Evolutionary conservation across 2,329 filamentous ascomycete genomes (phyloP), one percentile per base, ranked within the genome.

Genomic region (Fusarium torulosum): DNA sequence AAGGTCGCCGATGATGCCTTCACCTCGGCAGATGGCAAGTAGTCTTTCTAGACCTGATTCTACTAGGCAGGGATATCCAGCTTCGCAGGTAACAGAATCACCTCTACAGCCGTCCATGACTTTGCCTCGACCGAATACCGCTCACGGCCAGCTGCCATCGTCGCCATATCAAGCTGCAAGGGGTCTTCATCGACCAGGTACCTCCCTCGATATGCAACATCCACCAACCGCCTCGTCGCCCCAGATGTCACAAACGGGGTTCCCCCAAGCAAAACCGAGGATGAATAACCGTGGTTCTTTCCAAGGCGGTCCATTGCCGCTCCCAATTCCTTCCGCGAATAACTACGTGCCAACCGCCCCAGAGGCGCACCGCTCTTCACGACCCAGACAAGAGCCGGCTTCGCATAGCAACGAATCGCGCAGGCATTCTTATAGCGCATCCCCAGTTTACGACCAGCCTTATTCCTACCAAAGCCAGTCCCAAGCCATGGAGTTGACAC

Each of bases 401-500:
- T 35, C 20, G 23, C 17, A 11, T 15, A 15, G 17, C 41, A 17
- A 37, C 10, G 35, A 53, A 14, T 3, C 33, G 17, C 46, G 23
- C 9, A 20, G 25, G 20, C 40, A 60, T 15, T 41, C 53, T 6
- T 21, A 21, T 5, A 49, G 31, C 5, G n/a, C 21, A 11, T 17
- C 50, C 20, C 13, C 44, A 5, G 6, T 13, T 19, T 49, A 62
- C 25, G n/a, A 31, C 10, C 62, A 46, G 8, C n/a, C 45, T 14
- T 60, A 65, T 40, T 38, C 47, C 9, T 41, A 45, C 10, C 14
- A 17, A 7, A 35, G 11, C 3, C 17, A 21, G 15, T 31, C 29
- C 2, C 43, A 45, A n/a, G 14, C 41, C 7, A 13, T 20, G 11
- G 37, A 65, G 7, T 53, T 53, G 6, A 54, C 60, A 10, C 60